Evolutionary conservation across 2,329 filamentous ascomycete species (phyloP), one percentile per base, ranked within the genome.

Genomic region (Aspergillus spinulosporus): DNA sequence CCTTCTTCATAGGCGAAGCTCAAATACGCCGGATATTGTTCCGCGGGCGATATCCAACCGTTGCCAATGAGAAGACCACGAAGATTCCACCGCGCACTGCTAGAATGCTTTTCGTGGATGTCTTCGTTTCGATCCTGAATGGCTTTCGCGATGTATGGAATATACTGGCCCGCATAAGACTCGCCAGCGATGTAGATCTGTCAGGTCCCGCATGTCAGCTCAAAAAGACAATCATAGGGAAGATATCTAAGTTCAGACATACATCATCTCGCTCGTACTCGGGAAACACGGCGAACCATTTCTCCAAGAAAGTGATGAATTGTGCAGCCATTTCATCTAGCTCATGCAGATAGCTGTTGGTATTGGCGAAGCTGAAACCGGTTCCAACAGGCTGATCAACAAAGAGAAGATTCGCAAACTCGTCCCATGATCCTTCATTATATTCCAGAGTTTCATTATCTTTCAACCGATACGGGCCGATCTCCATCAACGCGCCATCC

Each of bases 331-430:
- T 96, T 63, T 92, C 84, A 57, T 89, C 84, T 59, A 99, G 81
- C 71, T 97, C 93, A 63, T 88, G 85, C 14, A 97, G 73, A 69
- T 90, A 97, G 67, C 86, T 89, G 73, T 99, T 84, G 11, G 90
- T 94, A 69, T 96, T 88, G 69, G 92, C 92, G 70, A 94, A 97
- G 76, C 94, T 99, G 78, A 89, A 99, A 2, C 94, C 94, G 1
- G 93, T 97, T 9, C 94, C 95, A 36, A 97, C 92, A 0, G 94
- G 94, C 70, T 97, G 95, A 70, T 99, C 94, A 58, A 99, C 90
- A 70, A 99, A 99, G 57, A 99, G 84, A 50, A 99, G 75, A 68
- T 99, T 99, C 62, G 94, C 91, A 69, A 97, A 99, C 78, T 99
- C 93, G 74, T 96, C 89, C 95, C 95, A 99, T 1, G 92, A 92